A percentile compares a stretch with the other conserved stretches of the same genome.
Evolutionary conservation across 768 basidiomycete species (phyloP).

Genomic region (Lyophyllum atratum): DNA sequence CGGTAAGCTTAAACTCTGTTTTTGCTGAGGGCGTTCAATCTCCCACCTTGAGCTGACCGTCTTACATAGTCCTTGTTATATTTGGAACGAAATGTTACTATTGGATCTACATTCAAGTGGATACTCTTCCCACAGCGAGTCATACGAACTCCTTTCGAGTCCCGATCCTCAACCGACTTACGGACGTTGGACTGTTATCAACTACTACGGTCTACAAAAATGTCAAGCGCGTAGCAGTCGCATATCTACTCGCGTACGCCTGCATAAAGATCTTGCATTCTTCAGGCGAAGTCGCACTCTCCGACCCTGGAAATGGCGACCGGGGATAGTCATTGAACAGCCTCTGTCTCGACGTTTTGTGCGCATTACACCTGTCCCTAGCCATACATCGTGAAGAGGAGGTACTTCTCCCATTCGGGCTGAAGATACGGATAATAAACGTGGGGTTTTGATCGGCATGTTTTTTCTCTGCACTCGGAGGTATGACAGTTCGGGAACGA

Average conservation of each 20-base stretch:
- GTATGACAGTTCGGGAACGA: background rate
- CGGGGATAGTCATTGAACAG: too few species aligned
- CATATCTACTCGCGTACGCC: background rate
- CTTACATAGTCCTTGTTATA: background rate
- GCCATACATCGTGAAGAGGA: too few species aligned
- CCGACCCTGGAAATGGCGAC: too few species aligned
- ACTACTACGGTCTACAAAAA: background rate
- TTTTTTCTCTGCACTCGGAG: background rate
- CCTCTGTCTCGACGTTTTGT: too few species aligned
- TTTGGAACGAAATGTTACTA: background rate
- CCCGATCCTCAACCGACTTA: background rate
- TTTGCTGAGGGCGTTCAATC: background rate
- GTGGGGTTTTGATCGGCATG: background rate
- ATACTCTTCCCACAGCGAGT: background rate
- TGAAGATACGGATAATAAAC: too few species aligned
- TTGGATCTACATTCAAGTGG: background rate
- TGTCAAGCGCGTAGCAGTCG: background rate
- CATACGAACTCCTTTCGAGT: background rate
- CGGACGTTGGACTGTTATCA: background rate
- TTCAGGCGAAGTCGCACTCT: background rate
- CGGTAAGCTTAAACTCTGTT: background rate
- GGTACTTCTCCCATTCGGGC: too few species aligned
- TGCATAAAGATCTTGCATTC: background rate
- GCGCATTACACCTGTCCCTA: too few species aligned
- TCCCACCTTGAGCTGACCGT: background rate